Evolutionary conservation across 2,329 filamentous ascomycete species (phyloP).

Genomic region (Diaporthe humulicola): DNA sequence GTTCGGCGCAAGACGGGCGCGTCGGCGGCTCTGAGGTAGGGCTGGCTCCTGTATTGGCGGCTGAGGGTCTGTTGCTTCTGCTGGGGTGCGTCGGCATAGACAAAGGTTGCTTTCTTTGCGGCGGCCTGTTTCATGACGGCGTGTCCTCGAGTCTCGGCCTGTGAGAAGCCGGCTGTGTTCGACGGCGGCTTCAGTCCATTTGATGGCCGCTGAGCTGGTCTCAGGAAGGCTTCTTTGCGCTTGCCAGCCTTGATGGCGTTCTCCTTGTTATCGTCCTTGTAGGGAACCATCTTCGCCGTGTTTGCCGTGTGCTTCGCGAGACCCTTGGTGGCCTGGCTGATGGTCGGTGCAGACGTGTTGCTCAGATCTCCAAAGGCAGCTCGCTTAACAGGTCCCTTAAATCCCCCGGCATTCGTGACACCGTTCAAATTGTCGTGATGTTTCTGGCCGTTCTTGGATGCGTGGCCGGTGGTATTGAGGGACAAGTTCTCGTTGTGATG

Average conservation of each 20-base stretch:
- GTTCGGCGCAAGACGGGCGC: conserved; percentile 57
- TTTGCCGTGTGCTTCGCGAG: conserved; percentile 47
- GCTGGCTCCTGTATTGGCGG: conserved; percentile 68
- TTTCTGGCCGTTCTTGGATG: conserved; percentile 29
- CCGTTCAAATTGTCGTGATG: conserved; percentile 42
- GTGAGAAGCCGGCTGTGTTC: conserved; percentile 26
- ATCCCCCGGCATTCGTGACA: conserved; percentile 62
- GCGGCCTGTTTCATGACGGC: conserved; percentile 26
- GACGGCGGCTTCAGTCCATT: conserved; percentile 38
- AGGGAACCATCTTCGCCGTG: conserved; percentile 46
- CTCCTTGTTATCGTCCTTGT: conserved; percentile 57
- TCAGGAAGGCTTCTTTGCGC: conserved; percentile 53
- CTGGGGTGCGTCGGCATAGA: conserved; percentile 46
- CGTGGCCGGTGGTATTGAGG: conserved; percentile 20
- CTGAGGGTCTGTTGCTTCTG: conserved; percentile 46
- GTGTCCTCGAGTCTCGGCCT: conserved; percentile 24
- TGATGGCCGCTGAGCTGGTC: conserved; percentile 52
- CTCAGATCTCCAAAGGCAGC: conserved; percentile 87
- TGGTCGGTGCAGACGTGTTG: conserved; percentile 67
- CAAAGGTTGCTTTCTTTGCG: conserved; percentile 46
- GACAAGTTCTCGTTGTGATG: conserved; percentile 76
- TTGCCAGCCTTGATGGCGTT: conserved; percentile 50
- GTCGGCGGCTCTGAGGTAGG: conserved; percentile 59
- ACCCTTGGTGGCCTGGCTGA: conserved; percentile 51
- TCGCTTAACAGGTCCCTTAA: conserved; percentile 79